Evolutionary conservation across 2,329 filamentous ascomycete species (phyloP).

Genomic region (Cladosporium sp.): DNA sequence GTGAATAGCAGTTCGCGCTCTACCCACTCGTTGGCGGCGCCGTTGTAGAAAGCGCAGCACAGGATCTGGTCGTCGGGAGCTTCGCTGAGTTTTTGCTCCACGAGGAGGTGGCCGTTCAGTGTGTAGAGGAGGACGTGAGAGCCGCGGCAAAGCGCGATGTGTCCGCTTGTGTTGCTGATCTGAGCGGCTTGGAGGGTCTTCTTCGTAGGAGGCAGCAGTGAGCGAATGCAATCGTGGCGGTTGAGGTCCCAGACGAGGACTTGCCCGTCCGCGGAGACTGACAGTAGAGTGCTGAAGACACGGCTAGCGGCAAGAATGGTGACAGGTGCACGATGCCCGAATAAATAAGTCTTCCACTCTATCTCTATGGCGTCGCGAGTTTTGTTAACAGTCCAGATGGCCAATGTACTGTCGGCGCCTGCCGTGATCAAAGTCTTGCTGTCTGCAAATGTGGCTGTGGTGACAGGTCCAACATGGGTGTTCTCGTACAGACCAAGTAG

Average conservation of each 20-base stretch:
- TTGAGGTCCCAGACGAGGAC: conserved; percentile 95
- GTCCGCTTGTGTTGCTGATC: conserved; percentile 88
- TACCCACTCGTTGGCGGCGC: conserved; percentile 85
- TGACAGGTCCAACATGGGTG: conserved; percentile 86
- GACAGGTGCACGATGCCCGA: conserved; percentile 85
- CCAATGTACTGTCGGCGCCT: conserved; percentile 88
- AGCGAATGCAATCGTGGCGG: conserved; percentile 73
- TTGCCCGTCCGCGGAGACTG: conserved; percentile 77
- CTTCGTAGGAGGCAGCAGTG: conserved; percentile 57
- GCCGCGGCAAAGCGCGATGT: conserved; percentile 82
- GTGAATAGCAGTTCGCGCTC: conserved; percentile 86
- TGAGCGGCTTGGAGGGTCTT: conserved; percentile 66
- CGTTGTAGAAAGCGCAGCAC: conserved; percentile 90
- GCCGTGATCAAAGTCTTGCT: conserved; percentile 89
- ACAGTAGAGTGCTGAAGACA: conserved; percentile 84
- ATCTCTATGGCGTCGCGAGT: conserved; percentile 72
- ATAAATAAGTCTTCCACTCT: conserved; percentile 75
- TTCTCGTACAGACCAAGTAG: conserved; percentile 89
- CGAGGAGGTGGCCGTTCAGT: conserved; percentile 79
- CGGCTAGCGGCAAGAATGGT: conserved; percentile 81
- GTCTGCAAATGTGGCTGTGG: conserved; percentile 80
- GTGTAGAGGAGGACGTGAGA: conserved; percentile 77
- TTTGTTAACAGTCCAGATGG: conserved; percentile 72
- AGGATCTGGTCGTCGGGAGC: conserved; percentile 68
- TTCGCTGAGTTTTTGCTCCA: conserved; percentile 79